Evolutionary conservation across 1,139 yeast species (phyloP), one percentile per base, ranked within the genome.

Genomic region (Diutina mesorugosa): DNA sequence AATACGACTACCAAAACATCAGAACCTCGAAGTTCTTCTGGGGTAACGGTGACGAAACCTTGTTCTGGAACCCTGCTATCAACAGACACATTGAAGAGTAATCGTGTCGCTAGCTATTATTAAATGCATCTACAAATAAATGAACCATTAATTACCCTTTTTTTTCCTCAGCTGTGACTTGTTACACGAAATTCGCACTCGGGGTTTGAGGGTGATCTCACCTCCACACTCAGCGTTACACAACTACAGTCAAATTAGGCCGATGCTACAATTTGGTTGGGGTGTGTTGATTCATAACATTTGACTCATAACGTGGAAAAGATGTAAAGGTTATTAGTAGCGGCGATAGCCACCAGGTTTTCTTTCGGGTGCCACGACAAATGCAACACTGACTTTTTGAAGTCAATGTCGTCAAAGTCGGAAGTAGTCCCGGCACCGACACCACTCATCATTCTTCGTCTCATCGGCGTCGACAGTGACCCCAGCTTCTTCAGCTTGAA

Each of bases 331-430:
- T 95, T 95, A 74, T 95, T 95, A 32, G 99, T 95, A 41, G 99
- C 99, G 56, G 98, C 99, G 67, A 95, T 89, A 52, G 99, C 99
- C 63, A 95, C 96, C 56, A 95, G 86, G 73, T 93, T 90, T 73
- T 95, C 99, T 66, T 78, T 80, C 61, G 99, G 99, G 75, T 95
- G 99, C 99, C 99, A 95, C 67, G 98, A 90, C 71, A 90, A 79
- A 73, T 93, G 98, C 71, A 93, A 79, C 62, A 95, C 91, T 72
- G 90, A 87, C 79, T 91, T 91, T 71, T 91, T 90, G 74, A 90
- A 93, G 71, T 95, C 98, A 65, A 91, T 87, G 62, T 85, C 85
- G 69, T 89, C 95, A 69, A 86, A 84, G 66, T 87, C 95, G 65
- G 72, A 69, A 54, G 68, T 65, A 47, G 66, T 64, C 47, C 68